Evolutionary conservation across 2,329 filamentous ascomycete genomes (phyloP), one percentile per base, ranked within the genome.

Genomic region (Trichophyton verrucosum): DNA sequence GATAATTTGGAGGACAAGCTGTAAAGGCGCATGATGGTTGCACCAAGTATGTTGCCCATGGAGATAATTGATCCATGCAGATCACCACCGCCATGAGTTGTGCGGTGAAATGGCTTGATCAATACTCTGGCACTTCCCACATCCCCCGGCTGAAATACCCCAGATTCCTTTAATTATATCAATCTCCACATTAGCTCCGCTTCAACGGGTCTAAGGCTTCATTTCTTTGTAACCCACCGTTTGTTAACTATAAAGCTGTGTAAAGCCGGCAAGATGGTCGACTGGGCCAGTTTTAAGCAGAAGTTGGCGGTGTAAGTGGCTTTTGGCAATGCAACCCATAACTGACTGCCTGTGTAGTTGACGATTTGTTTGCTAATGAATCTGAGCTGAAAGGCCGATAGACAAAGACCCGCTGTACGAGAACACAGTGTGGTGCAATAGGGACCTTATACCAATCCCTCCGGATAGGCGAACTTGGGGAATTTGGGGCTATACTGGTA

Each of bases 391-490:
- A 17, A 58, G 57, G 8, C 57, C 57, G 36, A 58, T 58, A 40
- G 57, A 58, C 2, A 20, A 58, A 20, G 42, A 58, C 17, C 46
- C 57, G 15, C 24, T 11, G 2, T 58, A 58, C 8, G 20, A 58
- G 33, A 58, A 58, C 24, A 66, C 68, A 1, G 62, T 62, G 24
- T 70, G 68, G 68, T 67, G 66, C 61, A 70, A 70, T 58, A 63
- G 68, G 58, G 68, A 70, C 57, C 60, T 70, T 40, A 68, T 69
- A 22, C 68, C 68, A 40, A 67, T 70, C 59, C 68, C 68, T 22
- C 65, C 62, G 2, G 64, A 67, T 22, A 64, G 68, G 55, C 63
- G 68, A 36, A 70, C 68, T 6, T 70, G 66, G 66, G 67, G 66
- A 9, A 61, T 68, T 38, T 69, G 65, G 62, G 65, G 65, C 17